A percentile compares a stretch with the other conserved stretches of the same genome.
Evolutionary conservation across 345 rosid species (phyloP).

Genomic region (Syzygium aromaticum): DNA sequence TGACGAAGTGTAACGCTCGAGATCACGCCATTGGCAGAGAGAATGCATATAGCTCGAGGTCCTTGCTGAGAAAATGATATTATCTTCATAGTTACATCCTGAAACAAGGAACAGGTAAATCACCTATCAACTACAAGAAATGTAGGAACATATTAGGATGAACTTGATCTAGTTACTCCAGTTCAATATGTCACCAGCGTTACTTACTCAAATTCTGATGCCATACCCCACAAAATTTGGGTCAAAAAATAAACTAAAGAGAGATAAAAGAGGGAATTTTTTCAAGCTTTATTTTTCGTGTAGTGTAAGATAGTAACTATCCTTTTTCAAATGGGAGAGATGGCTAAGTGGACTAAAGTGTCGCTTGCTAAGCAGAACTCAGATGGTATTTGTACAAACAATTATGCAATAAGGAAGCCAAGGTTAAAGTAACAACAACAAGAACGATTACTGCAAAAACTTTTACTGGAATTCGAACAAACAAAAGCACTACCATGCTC

Average conservation of each 20-base stretch:
- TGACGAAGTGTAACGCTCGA: conserved; percentile 96
- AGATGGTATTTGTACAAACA: neutral
- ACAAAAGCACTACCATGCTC: neutral
- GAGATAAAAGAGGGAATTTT: neutral
- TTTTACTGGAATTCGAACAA: neutral
- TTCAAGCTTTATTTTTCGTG: neutral
- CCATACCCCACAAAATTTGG: neutral
- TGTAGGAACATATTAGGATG: neutral
- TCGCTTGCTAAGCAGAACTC: neutral
- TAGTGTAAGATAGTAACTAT: neutral
- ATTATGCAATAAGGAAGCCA: neutral
- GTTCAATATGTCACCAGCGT: neutral
- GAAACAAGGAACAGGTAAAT: neutral
- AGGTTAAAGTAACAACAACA: neutral
- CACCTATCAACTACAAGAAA: neutral
- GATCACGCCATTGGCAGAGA: conserved; percentile 89
- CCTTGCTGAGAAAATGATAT: conserved; percentile 99
- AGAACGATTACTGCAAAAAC: neutral
- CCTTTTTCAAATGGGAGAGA: neutral
- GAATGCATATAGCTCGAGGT: conserved; percentile 88
- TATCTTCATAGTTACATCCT: conserved; percentile 97
- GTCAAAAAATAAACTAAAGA: neutral
- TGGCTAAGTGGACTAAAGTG: neutral
- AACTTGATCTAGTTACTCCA: neutral
- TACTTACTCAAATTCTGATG: neutral